Base-by-base conservation (phyloP, 192 early-diverging fungal species). In the Coemansia sp. region DNA sequence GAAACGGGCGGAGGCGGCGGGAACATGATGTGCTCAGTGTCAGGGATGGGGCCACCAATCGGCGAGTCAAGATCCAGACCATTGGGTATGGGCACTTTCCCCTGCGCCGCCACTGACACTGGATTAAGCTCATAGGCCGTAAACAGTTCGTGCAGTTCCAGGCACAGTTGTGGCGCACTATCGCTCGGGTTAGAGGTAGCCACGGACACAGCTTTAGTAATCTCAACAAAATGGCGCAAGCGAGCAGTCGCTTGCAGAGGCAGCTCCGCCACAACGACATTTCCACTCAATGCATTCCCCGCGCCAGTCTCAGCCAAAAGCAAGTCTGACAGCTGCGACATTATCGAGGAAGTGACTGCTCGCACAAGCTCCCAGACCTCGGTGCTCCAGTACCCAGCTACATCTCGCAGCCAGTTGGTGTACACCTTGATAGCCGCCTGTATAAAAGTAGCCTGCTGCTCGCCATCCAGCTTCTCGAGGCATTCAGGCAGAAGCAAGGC, bases 61-160 rank as follows among this genome's bases (percentile, higher is more conserved):
- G 87, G 89, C 8, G 85, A 65, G 59, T 95, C 93, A 24, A 97
- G 74, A 71, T 95, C 92, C 40, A 98, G 70, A 9, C 88, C 93
- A 7, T 92, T 90, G 8, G 94, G 94, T 3, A 96, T 74, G 16
- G 93, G 91, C 1, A 98, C 94, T 69, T 92, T 91, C 62, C 84
- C 85, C 76, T 98, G 96, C 0, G 96, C 96, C 39, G 91, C 91
- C 3, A 89, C 84, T 13, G 92, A 92, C 0, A 98, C 93, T 1
- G 95, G 95, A 57, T 94, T 96, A 14, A 98, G 83, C 42, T 94
- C 96, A 55, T 90, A 92, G 9, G 74, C 83, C 61, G 92, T 87
- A 70, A 91, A 95, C 33, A 93, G 61, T 13, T 68, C 69, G 6
- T 83, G 78, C n/a, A 94, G 77, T 7, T 86, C 85, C 39, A 74